Evolutionary conservation across 2,329 filamentous ascomycete genomes (phyloP).

Genomic region (Colletotrichum higginsianum): DNA sequence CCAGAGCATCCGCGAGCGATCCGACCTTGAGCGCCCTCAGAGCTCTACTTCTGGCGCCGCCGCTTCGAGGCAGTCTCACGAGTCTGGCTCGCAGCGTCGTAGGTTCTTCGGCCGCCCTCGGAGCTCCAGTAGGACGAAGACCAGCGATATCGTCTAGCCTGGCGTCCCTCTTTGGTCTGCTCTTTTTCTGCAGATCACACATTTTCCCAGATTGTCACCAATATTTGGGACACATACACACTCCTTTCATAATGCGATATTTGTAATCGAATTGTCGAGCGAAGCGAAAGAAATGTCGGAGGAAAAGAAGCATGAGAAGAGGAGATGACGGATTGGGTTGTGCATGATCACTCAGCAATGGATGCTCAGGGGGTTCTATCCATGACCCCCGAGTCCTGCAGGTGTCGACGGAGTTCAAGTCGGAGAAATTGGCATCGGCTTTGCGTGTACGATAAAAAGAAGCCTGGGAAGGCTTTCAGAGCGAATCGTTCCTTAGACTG

Average conservation of each 20-base stretch:
- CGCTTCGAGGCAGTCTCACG: constrained; percentile 20
- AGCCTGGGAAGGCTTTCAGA: background rate
- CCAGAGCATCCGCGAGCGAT: constrained; percentile 41
- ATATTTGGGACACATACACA: constrained; percentile 8
- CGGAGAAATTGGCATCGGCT: constrained; percentile 17
- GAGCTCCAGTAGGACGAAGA: constrained; percentile 28
- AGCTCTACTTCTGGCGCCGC: constrained; percentile 26
- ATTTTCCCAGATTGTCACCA: background rate
- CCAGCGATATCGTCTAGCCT: constrained; percentile 29
- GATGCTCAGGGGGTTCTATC: background rate
- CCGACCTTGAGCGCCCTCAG: constrained; percentile 21
- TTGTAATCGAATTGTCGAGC: constrained; percentile 25
- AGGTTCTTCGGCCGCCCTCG: constrained; percentile 36
- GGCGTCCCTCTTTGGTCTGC: background rate
- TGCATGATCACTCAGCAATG: background rate
- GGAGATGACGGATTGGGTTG: background rate
- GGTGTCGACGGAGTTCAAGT: constrained; percentile 5
- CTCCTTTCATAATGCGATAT: constrained; percentile 30
- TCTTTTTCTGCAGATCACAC: background rate
- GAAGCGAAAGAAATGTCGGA: constrained; percentile 9
- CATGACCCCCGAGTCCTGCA: background rate
- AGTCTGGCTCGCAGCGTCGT: constrained; percentile 31
- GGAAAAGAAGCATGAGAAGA: background rate
- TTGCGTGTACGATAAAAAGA: background rate
- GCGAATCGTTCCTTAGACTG: constrained; percentile 6